phyloP scores from a whole-genome alignment of 1,284 basidiomycete genomes.

The Spongiforma sp. region DNA sequence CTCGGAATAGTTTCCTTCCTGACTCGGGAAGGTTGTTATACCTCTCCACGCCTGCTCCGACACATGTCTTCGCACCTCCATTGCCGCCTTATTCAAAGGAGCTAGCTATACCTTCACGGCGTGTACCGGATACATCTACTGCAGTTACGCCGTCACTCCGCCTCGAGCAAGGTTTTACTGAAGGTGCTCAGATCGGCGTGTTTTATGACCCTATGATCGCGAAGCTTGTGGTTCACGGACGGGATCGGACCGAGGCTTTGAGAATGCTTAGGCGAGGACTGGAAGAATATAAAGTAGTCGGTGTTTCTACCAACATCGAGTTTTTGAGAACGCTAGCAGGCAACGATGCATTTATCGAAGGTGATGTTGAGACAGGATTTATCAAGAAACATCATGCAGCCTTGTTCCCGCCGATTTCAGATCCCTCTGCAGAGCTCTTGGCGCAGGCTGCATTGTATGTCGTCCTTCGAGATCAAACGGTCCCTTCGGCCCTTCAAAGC shows the following conservation, averaged over 20 bases:
- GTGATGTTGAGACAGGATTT: slow-evolving; percentile 93
- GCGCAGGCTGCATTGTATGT: slow-evolving; percentile 83
- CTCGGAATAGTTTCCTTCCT: slow-evolving; percentile 91
- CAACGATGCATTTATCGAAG: slow-evolving; percentile 78
- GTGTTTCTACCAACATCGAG: slow-evolving; percentile 90
- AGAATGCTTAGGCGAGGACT: slow-evolving; percentile 80
- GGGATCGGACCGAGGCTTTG: slow-evolving; percentile 87
- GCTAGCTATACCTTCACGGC: slow-evolving; percentile 39
- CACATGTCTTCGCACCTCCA: slow-evolving; percentile 63
- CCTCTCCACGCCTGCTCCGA: slow-evolving; percentile 76
- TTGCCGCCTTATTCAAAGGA: slow-evolving; percentile 29
- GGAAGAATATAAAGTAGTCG: slow-evolving; percentile 90
- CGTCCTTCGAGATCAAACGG: slow-evolving; percentile 65
- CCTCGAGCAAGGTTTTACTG: slow-evolving; percentile 90
- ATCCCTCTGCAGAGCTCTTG: slow-evolving; percentile 65
- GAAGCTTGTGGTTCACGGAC: slow-evolving; percentile 90
- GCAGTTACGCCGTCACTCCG: slow-evolving; percentile 69
- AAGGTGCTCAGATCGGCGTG: slow-evolving; percentile 88
- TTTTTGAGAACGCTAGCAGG: slow-evolving; percentile 83
- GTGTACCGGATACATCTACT: slow-evolving; percentile 43
- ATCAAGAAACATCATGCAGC: slow-evolving; percentile 86
- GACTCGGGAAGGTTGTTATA: slow-evolving; percentile 87
- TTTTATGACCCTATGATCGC: slow-evolving; percentile 97
- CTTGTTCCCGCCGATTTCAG: slow-evolving; percentile 68
- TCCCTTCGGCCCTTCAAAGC: slow-evolving; percentile 23